Base-by-base conservation (phyloP, 176 grass and related monocot genomes). In the Themeda triandra region DNA sequence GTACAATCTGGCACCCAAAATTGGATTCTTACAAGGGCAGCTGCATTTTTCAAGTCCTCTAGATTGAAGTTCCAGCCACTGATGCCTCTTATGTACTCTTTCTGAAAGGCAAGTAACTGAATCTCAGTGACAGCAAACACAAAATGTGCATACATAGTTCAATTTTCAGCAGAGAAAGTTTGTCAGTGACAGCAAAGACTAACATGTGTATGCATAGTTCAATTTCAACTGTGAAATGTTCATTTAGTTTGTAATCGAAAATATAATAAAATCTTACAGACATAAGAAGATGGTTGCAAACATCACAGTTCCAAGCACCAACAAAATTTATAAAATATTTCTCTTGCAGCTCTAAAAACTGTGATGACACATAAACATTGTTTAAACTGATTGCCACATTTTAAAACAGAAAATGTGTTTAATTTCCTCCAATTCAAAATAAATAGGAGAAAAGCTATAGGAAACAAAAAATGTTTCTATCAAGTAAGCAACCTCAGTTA, bases 1-100 rank as follows among this genome's bases (percentile, higher is more conserved):
- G 41, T 76, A 88, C 21, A 76, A 30, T 75, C 32, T 18, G 6
- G 79, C 15, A 65, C 29, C 40, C 45, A 15, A 42, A 81, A 78
- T 58, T 82, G 30, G 58, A 67, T 69, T 68, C 95, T 86, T 96
- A 99, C 96, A 89, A 95, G 91, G 64, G 96, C 89, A 84, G 93
- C 93, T 81, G 92, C 91, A 82, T 88, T 77, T 91, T 96, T 99
- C 85, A 99, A 92, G 36, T 99, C 96, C 69, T 99, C 96, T 58
- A 99, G 75, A 92, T 99, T 99, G 85, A 99, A 99, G 84, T 99
- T 99, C 96, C 96, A 99, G 71, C 93, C 96, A 86, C 96, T 99
- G 73, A 99, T 96, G 81, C 93, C 96, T 64, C 83, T 82, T 82
- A 96, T 99, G 85, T 99, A 99, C 84, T 96, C 90, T 94, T 84